Conservation (phyloP, 23 red algal species). For the Pyropia yezoensis region DNA sequence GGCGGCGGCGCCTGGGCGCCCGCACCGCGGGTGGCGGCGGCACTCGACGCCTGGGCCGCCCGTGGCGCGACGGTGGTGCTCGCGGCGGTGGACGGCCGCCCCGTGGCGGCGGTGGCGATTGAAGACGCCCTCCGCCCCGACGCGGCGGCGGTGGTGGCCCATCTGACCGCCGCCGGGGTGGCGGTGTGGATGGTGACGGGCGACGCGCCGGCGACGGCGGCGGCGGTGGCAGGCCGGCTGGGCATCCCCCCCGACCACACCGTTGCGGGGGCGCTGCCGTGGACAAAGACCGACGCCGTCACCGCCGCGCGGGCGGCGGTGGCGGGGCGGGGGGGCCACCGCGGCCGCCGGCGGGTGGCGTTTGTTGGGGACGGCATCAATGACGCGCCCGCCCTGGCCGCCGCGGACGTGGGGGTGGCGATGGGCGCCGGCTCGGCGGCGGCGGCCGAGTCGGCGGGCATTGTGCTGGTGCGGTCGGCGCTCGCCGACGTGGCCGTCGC, state of each 20-base stretch:
- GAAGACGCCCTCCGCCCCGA: constrained; percentile 36
- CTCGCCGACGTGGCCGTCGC: constrained; percentile 11
- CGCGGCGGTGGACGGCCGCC: background rate
- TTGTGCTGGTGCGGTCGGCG: constrained; percentile 15
- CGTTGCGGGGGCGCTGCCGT: constrained; percentile 22
- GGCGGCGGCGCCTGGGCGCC: background rate
- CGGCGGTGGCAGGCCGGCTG: constrained; percentile 11
- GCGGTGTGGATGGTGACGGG: constrained; percentile 34
- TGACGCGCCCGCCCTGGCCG: constrained; percentile 42
- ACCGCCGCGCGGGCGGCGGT: background rate
- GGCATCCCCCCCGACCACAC: constrained; percentile 14
- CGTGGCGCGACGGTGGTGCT: constrained; percentile 32
- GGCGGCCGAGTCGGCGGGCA: constrained; percentile 11
- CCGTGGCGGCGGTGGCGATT: constrained; percentile 21
- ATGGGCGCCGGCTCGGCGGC: constrained; percentile 27
- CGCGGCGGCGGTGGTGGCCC: constrained; percentile 5
- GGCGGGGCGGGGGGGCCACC: background rate
- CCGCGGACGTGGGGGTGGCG: constrained; percentile 39
- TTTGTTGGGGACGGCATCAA: constrained; percentile 59
- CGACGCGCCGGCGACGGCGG: constrained; percentile 9
- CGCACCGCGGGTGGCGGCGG: background rate
- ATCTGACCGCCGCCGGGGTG: background rate
- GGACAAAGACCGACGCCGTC: constrained; percentile 17
- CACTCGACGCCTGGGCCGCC: constrained; percentile 2
- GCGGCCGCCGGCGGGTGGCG: background rate